Evolutionary conservation across 805 yeast species (phyloP), one percentile per base, ranked within the genome.

Genomic region (Monosporozyma servazzii): DNA sequence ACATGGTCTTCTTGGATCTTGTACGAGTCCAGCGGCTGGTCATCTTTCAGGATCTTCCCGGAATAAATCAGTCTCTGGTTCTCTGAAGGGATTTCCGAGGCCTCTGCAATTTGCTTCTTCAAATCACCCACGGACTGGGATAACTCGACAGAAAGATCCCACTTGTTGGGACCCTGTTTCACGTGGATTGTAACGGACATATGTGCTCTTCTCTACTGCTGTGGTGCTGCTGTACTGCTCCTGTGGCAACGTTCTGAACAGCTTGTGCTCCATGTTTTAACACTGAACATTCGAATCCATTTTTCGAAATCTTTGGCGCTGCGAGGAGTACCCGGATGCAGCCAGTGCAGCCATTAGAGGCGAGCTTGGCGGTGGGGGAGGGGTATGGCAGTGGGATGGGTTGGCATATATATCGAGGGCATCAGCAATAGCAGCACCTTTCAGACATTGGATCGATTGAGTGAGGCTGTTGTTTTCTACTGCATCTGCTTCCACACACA

Each of bases 21-120:
- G 72, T 91, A 91, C 3, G 80, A 72, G 17, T 75, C 82, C 9
- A 91, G 69, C 6, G 86, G 77, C 58, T 90, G 93, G 37, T 73
- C 74, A 63, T 91, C 96, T 68, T 90, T 90, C 63, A 91, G 77
- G 33, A 93, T 96, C 58, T 91, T 84, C 41, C 99, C 99, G 2
- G 96, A 86, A 71, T 86, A 91, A 63, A 91, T 90, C 64, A 91
- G 76, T 53, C 98, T 77, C 70, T 90, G 98, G 54, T 84, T 79
- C n/a, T 76, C 84, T 1, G 79, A 81, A 5, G 95, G 84, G 44
- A 89, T 74, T 21, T 79, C 83, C 5, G 89, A 70, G 53, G 74
- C 77, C 20, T 73, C 71, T 25, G 82, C 82, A 48, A 91, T 74
- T 57, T 73, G 73, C 37, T 75, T 76, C 69, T 91, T 91, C 57